Percentiles rank a stretch among this genome's conserved stretches.
These are phyloP conservation scores for Ascodesmis nigricans DNA, from an alignment of 495 filamentous ascomycete species.

Conservation along the genomic window DNA sequence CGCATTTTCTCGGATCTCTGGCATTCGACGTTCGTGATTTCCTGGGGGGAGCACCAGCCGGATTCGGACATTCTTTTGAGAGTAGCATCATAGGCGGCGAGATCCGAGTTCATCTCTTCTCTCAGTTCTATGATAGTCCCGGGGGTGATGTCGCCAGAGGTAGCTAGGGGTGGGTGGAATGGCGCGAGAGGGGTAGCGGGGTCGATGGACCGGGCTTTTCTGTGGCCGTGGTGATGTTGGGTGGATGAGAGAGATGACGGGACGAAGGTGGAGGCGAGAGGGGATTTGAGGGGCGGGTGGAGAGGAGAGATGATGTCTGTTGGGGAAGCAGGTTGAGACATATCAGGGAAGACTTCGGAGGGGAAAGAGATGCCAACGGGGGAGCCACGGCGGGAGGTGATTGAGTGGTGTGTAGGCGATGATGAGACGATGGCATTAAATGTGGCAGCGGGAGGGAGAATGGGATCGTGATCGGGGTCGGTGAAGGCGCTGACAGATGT, in stretches of 20 bases:
- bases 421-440: too few relatives aligned
- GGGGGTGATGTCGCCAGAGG: too few relatives aligned
- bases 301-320: slow-evolving; percentile 17
- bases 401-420: too few relatives aligned
- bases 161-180: too few relatives aligned
- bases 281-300: slow-evolving; percentile 19
- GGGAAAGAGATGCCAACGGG: too few relatives aligned
- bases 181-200: slow-evolving; percentile 18
- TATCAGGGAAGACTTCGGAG: slow-evolving; percentile 19
- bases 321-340: slow-evolving; percentile 8
- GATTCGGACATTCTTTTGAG: slow-evolving; percentile 14
- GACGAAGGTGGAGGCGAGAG: slow-evolving; percentile 17
- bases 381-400: too few relatives aligned
- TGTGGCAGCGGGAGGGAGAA: too few relatives aligned
- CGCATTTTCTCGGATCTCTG: slow-evolving; percentile 14
- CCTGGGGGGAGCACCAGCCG: slow-evolving; percentile 20
- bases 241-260: slow-evolving; percentile 8
- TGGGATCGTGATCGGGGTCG: too few relatives aligned
- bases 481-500: too few relatives aligned
- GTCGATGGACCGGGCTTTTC: slow-evolving; percentile 21
- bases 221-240: slow-evolving; percentile 7
- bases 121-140: too few relatives aligned
- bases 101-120: slow-evolving; percentile 18
- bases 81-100: slow-evolving; percentile 18
- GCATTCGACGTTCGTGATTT: slow-evolving; percentile 19